Conservation (phyloP, 305 asterid species). For the Salvia sclarea region DNA sequence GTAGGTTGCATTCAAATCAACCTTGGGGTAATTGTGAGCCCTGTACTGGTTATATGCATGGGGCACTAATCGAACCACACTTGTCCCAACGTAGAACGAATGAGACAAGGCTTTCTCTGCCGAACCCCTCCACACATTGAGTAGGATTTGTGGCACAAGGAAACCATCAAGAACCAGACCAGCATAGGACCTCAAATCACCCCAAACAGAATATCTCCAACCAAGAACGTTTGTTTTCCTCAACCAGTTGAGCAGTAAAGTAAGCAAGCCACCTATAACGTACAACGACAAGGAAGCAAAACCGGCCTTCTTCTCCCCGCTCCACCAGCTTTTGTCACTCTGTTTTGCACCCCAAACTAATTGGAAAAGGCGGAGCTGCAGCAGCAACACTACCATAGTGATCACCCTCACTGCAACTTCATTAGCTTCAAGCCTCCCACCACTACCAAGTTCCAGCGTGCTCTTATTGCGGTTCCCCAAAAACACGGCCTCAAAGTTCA, state of each 20-base stretch:
- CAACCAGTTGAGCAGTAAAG: constrained; percentile 38
- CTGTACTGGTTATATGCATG: constrained; percentile 54
- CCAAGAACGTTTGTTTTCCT: constrained; percentile 27
- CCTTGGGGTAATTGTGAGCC: constrained; percentile 32
- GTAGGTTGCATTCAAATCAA: constrained; percentile 40
- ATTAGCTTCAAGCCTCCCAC: constrained; percentile 58
- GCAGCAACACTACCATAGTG: constrained; percentile 56
- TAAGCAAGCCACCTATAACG: constrained; percentile 1
- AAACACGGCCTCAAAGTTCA: background rate
- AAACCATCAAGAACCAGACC: constrained; percentile 69
- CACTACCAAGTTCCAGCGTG: constrained; percentile 21
- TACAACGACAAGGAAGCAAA: constrained; percentile 36
- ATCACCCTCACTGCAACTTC: constrained; percentile 58
- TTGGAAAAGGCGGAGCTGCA: constrained; percentile 55
- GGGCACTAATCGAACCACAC: constrained; percentile 48
- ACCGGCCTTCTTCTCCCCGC: constrained; percentile 39
- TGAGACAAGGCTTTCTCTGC: constrained; percentile 40
- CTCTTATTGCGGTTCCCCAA: background rate
- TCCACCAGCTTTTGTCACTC: constrained; percentile 30
- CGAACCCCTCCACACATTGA: constrained; percentile 48
- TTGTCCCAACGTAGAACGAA: constrained; percentile 51
- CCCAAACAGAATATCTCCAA: constrained; percentile 38
- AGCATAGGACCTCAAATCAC: constrained; percentile 56
- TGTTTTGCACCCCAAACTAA: constrained; percentile 52
- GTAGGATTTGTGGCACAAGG: constrained; percentile 64